phyloP scores from a whole-genome alignment of 2,329 filamentous ascomycete genomes.

The Teratosphaeria zuluensis region DNA sequence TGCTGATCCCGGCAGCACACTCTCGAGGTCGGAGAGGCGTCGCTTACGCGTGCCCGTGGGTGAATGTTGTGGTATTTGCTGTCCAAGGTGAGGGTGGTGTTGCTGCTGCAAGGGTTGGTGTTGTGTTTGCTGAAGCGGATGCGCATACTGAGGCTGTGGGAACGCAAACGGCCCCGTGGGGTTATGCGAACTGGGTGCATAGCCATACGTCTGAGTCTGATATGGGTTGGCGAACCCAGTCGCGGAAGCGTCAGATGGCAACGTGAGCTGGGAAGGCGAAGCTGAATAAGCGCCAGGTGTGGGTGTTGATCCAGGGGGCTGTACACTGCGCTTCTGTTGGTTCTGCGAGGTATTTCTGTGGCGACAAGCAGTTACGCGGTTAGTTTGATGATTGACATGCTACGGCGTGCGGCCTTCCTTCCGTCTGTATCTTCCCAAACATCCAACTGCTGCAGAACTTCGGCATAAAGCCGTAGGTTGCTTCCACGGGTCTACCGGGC shows the following conservation, averaged over 20 bases:
- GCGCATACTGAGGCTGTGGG: constrained; percentile 17
- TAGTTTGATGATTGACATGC: background rate
- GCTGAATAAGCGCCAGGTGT: constrained; percentile 26
- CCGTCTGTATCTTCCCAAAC: background rate
- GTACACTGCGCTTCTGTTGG: constrained; percentile 33
- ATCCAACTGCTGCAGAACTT: constrained; percentile 2
- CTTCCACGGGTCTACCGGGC: background rate
- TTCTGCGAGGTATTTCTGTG: constrained; percentile 31
- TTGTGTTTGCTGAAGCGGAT: constrained; percentile 23
- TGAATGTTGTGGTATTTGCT: constrained; percentile 10
- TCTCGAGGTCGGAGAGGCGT: constrained; percentile 25
- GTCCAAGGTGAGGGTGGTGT: constrained; percentile 21
- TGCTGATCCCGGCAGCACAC: constrained; percentile 19
- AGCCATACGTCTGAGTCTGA: constrained; percentile 16
- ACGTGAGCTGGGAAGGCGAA: constrained; percentile 27
- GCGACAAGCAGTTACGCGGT: constrained; percentile 1
- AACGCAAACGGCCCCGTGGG: constrained; percentile 19
- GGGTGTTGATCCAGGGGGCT: constrained; percentile 26
- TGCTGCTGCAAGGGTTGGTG: constrained; percentile 26
- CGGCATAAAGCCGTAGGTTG: background rate
- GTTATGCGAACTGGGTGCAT: constrained; percentile 20
- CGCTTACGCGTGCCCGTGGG: constrained; percentile 27
- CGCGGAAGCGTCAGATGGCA: constrained; percentile 20
- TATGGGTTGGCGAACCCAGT: constrained; percentile 20
- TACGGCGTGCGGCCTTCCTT: background rate